These are phyloP conservation scores for Phlebiopsis flavidoalba DNA, from an alignment of 768 basidiomycete species.

Conservation along the genomic window DNA sequence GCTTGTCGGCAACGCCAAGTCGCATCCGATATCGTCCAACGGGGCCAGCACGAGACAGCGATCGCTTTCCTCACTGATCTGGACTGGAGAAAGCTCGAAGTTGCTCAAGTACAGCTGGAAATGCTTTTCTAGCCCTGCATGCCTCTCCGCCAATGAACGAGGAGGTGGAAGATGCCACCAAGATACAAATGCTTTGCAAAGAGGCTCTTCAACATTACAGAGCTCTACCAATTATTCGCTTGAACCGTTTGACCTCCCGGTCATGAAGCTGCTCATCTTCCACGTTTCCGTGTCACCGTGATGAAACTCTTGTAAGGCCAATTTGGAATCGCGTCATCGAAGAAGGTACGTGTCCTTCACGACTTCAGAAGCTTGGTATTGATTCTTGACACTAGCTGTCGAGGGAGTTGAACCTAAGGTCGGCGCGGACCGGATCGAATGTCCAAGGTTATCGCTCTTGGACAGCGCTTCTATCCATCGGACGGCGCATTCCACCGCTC, in stretches of 20 bases:
- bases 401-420: constrained; percentile 49
- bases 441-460: constrained; percentile 63
- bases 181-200: constrained; percentile 55
- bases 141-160: constrained; percentile 55
- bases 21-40: constrained; percentile 75
- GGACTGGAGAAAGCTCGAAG: constrained; percentile 93
- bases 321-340: constrained; percentile 90
- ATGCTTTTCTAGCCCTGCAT: constrained; percentile 65
- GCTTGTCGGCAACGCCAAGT: constrained; percentile 96
- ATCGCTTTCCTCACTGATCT: constrained; percentile 86
- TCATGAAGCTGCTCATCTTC: constrained; percentile 83
- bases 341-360: constrained; percentile 46
- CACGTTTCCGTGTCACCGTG: constrained; percentile 92
- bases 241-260: constrained; percentile 76
- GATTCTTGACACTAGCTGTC: constrained; percentile 30
- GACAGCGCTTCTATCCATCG: constrained; percentile 86
- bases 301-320: constrained; percentile 71
- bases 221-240: constrained; percentile 92
- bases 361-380: background rate
- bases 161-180: constrained; percentile 52
- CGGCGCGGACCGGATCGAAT: constrained; percentile 60
- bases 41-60: constrained; percentile 83
- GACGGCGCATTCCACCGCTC: constrained; percentile 85
- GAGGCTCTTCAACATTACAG: constrained; percentile 73
- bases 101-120: constrained; percentile 95